These are phyloP conservation scores for Clonostachys chloroleuca DNA, from an alignment of 2,329 filamentous ascomycete genomes.

Conservation along the genomic window DNA sequence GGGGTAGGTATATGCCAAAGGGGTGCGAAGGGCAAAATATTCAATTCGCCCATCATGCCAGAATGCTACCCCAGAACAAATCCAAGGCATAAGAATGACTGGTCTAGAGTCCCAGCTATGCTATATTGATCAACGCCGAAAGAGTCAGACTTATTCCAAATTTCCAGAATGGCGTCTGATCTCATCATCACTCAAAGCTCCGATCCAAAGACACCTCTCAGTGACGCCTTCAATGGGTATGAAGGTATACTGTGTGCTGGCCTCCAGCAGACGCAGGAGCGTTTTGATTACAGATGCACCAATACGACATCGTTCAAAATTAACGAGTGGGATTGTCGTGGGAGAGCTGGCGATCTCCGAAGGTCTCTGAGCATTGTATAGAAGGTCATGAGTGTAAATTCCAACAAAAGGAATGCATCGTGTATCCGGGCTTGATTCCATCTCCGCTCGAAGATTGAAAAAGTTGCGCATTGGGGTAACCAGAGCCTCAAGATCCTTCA, in stretches of 20 bases:
- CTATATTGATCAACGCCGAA: neutral
- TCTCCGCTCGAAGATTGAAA: constrained; percentile 70
- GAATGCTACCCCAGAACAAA: too few species aligned
- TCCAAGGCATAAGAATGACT: too few species aligned
- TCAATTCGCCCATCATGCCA: too few species aligned
- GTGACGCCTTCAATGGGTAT: constrained; percentile 72
- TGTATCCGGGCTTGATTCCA: constrained; percentile 64
- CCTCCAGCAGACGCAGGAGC: constrained; percentile 71
- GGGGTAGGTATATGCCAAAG: too few species aligned
- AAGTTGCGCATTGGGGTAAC: constrained; percentile 78
- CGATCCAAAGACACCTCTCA: constrained; percentile 82
- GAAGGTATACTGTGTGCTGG: constrained; percentile 70
- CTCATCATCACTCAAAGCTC: constrained; percentile 70
- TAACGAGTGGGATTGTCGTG: constrained; percentile 65
- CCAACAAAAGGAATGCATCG: constrained; percentile 84
- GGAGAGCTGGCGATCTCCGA: constrained; percentile 68
- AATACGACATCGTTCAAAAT: constrained; percentile 78
- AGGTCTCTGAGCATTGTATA: constrained; percentile 77
- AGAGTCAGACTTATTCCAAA: constrained; percentile 29
- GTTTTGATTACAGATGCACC: constrained; percentile 77
- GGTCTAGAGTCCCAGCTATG: too few species aligned
- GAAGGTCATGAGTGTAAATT: constrained; percentile 77
- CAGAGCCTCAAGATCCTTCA: constrained; percentile 65
- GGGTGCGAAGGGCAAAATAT: too few species aligned
- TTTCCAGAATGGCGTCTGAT: constrained; percentile 53